Conservation (phyloP, 345 rosid species). For the Hypericum androsaemum region DNA sequence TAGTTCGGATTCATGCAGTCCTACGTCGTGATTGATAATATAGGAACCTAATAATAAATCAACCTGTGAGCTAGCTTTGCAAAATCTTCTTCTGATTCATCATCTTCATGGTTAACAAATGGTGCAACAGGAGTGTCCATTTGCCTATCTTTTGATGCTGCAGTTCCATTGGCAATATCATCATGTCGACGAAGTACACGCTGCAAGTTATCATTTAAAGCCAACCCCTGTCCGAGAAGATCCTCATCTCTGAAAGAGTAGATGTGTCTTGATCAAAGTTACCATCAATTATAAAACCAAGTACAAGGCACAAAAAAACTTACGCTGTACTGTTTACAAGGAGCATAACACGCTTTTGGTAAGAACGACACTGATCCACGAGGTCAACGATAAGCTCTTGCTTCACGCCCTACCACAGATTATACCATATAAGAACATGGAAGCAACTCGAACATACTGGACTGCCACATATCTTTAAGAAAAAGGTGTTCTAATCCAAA, state of each 20-base stretch:
- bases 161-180: constrained; percentile 56
- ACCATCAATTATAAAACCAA: neutral
- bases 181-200: constrained; percentile 72
- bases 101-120: constrained; percentile 55
- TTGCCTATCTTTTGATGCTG: constrained; percentile 21
- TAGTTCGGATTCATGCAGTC: no score
- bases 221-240: constrained; percentile 73
- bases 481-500: no score
- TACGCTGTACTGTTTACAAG: constrained; percentile 69
- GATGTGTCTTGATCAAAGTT: constrained; percentile 16
- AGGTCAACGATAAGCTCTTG: constrained; percentile 86
- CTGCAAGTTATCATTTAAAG: constrained; percentile 78
- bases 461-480: no score
- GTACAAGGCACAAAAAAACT: constrained; percentile 15
- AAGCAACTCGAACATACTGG: no score
- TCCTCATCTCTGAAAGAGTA: constrained; percentile 57
- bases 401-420: constrained; percentile 61
- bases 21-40: no score
- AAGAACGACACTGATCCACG: constrained; percentile 80
- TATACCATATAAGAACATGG: no score
- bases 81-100: constrained; percentile 84
- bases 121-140: constrained; percentile 38
- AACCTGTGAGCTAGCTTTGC: constrained; percentile 82
- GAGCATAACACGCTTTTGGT: constrained; percentile 69
- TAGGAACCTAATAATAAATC: no score